Conservation (phyloP, 2,329 filamentous ascomycete genomes). For the Aspergillus felis region DNA sequence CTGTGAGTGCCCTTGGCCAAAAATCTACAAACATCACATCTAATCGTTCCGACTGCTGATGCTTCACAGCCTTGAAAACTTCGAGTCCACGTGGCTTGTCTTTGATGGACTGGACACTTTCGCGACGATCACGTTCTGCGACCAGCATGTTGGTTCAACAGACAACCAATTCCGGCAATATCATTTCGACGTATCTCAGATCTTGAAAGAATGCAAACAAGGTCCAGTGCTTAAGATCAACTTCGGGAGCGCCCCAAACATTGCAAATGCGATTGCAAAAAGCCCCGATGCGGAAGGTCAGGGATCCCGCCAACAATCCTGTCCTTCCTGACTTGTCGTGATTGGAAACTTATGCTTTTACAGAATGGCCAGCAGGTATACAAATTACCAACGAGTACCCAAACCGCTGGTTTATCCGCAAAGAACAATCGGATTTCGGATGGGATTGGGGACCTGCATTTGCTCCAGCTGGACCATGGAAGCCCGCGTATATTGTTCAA, state of each 20-base stretch:
- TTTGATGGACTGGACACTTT: constrained; percentile 64
- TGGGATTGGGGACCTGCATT: constrained; percentile 64
- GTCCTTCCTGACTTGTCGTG: not conserved
- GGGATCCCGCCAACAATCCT: constrained; percentile 2
- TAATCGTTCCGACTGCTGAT: not conserved
- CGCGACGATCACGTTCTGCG: constrained; percentile 54
- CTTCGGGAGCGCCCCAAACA: constrained; percentile 55
- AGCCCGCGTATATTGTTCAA: constrained; percentile 55
- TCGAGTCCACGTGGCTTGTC: constrained; percentile 50
- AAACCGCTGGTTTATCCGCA: constrained; percentile 55
- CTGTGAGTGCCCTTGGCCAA: constrained; percentile 30
- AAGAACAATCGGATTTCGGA: constrained; percentile 61
- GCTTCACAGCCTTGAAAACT: constrained; percentile 23
- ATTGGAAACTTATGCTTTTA: not conserved
- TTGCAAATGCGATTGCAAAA: constrained; percentile 51
- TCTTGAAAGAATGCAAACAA: constrained; percentile 41
- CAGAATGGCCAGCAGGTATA: constrained; percentile 49
- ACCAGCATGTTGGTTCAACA: constrained; percentile 51
- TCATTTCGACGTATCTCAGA: constrained; percentile 53
- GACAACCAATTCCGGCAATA: constrained; percentile 63
- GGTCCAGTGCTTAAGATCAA: constrained; percentile 47
- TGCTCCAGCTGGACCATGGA: constrained; percentile 61
- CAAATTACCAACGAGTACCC: constrained; percentile 50
- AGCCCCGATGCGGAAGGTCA: constrained; percentile 46
- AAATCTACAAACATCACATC: not conserved